phyloP scores from a whole-genome alignment of 2,329 filamentous ascomycete species.

The Juglanconis oblonga region DNA sequence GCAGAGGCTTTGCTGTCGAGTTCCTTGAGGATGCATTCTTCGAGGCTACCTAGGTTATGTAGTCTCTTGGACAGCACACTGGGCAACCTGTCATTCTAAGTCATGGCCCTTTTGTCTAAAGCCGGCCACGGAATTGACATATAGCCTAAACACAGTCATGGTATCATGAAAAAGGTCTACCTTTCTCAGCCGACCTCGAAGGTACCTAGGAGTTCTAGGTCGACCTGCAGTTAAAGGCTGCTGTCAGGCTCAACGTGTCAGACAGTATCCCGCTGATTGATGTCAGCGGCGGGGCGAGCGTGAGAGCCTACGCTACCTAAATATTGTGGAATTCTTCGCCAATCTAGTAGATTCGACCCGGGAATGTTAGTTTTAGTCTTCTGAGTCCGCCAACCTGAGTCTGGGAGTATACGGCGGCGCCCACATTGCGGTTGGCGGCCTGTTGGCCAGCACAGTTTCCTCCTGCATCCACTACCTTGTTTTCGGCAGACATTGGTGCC shows the following conservation, averaged over 20 bases:
- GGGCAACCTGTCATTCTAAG: slow-evolving; percentile 3
- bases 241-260: not conserved
- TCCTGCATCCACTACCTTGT: slow-evolving; percentile 10
- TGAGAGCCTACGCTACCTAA: slow-evolving; percentile 7
- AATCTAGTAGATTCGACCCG: not conserved
- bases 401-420: slow-evolving; percentile 5
- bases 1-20: slow-evolving; percentile 7
- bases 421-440: not conserved
- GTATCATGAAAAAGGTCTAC: slow-evolving; percentile 8
- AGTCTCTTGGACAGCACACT: not conserved
- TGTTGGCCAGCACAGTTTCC: slow-evolving; percentile 2
- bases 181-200: slow-evolving; percentile 1
- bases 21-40: slow-evolving; percentile 10
- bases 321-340: slow-evolving; percentile 13
- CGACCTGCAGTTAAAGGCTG: slow-evolving; percentile 4
- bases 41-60: not conserved
- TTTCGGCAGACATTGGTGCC: slow-evolving; percentile 3
- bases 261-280: not conserved
- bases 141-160: not conserved
- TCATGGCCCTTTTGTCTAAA: not conserved
- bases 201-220: slow-evolving; percentile 5
- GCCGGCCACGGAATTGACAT: not conserved
- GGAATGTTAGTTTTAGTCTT: not conserved
- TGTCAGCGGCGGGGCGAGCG: not conserved
- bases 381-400: slow-evolving; percentile 7